Percentiles rank a stretch among this genome's conserved stretches.
phyloP scores from a whole-genome alignment of 2,329 filamentous ascomycete genomes.

The Botryosphaeria agaves region DNA sequence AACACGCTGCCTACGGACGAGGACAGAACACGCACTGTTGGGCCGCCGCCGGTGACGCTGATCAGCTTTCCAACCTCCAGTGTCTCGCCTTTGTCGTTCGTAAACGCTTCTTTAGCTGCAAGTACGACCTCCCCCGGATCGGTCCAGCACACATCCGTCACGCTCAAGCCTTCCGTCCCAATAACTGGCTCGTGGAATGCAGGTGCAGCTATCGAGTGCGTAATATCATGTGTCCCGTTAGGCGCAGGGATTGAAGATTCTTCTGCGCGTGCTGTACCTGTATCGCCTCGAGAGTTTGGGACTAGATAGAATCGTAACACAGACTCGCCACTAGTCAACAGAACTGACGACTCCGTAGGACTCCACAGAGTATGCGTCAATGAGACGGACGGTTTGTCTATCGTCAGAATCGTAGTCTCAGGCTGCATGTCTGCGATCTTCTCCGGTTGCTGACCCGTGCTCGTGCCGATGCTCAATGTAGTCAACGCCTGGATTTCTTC shows the following conservation, averaged over 20 bases:
- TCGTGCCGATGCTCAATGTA: slow-evolving; percentile 20
- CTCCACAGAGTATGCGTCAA: slow-evolving; percentile 20
- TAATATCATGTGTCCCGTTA: too few relatives aligned
- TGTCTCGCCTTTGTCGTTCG: slow-evolving; percentile 18
- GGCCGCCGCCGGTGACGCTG: slow-evolving; percentile 14
- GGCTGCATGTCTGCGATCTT: slow-evolving; percentile 9
- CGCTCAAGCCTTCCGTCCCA: too few relatives aligned
- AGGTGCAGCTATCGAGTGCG: too few relatives aligned
- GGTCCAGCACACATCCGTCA: slow-evolving; percentile 20
- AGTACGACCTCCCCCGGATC: slow-evolving; percentile 15
- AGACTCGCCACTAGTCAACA: too few relatives aligned
- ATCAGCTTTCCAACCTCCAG: slow-evolving; percentile 20
- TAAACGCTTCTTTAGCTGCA: slow-evolving; percentile 16
- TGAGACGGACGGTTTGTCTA: slow-evolving; percentile 9
- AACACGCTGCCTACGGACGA: slow-evolving; percentile 19
- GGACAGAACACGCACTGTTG: slow-evolving; percentile 15
- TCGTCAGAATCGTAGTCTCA: slow-evolving; percentile 11
- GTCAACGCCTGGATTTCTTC: slow-evolving; percentile 18
- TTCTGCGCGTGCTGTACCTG: too few relatives aligned
- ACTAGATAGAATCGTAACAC: too few relatives aligned
- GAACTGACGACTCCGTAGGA: slow-evolving; percentile 13
- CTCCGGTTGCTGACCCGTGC: slow-evolving; percentile 19
- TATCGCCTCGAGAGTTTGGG: too few relatives aligned
- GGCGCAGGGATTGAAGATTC: too few relatives aligned
- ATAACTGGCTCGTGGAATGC: too few relatives aligned